These are phyloP conservation scores for Dendrobium officinale DNA, from an alignment of 106 monocot genomes.

Conservation along the genomic window DNA sequence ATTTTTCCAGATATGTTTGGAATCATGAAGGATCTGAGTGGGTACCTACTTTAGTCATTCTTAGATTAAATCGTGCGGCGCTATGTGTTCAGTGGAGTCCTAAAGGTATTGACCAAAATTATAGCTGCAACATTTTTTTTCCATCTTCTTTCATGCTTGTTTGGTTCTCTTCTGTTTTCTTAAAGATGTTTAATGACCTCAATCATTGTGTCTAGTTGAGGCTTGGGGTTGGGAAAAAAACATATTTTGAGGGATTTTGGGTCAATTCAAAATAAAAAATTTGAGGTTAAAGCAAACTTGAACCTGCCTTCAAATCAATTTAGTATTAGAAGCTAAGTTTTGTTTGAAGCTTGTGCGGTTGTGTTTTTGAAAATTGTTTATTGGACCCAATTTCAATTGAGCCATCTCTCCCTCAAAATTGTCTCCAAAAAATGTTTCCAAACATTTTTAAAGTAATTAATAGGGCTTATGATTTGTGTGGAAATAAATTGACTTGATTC, in stretches of 20 bases:
- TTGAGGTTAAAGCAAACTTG: not conserved
- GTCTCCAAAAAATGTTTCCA: not conserved
- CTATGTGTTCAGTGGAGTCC: slow-evolving; percentile 98
- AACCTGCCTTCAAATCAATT: not conserved
- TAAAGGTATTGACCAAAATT: slow-evolving; percentile 48
- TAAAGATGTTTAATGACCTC: not conserved
- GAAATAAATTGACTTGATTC: not conserved
- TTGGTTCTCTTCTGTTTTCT: not conserved
- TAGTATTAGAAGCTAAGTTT: not conserved
- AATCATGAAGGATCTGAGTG: slow-evolving; percentile 81
- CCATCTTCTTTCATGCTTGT: not conserved
- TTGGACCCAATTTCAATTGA: too few relatives aligned
- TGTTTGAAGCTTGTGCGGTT: not conserved
- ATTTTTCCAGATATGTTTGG: slow-evolving; percentile 82
- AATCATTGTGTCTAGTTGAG: not conserved
- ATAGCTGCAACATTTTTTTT: not conserved
- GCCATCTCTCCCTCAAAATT: too few relatives aligned
- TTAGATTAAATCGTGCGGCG: slow-evolving; percentile 93
- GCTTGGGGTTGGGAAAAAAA: not conserved
- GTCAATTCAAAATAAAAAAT: not conserved
- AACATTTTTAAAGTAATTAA: not conserved
- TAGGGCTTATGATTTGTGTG: not conserved
- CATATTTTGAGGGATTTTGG: not conserved
- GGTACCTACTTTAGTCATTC: slow-evolving; percentile 94
- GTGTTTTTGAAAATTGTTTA: too few relatives aligned